These are phyloP conservation scores for Dioscorea zingiberensis DNA, from an alignment of 106 monocot species.

Conservation along the genomic window DNA sequence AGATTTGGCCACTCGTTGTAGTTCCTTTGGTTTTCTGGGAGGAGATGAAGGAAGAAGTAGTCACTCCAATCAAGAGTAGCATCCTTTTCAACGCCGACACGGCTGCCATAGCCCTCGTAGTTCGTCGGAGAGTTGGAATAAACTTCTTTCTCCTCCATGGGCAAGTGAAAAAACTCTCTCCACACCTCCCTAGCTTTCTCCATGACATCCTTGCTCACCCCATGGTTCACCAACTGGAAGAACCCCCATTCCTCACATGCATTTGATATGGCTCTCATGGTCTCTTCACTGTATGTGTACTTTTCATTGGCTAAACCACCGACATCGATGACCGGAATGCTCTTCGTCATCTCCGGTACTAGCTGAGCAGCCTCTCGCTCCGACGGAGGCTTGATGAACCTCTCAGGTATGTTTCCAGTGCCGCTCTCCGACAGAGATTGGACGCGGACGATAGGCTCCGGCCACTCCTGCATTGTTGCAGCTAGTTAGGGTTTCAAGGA, in stretches of 20 bases:
- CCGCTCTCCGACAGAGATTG: conserved; percentile 26
- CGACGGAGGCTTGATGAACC: neutral
- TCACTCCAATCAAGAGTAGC: conserved; percentile 41
- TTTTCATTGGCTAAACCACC: neutral
- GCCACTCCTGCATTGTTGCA: conserved; percentile 15
- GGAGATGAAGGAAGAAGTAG: conserved; percentile 30
- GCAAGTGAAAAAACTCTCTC: conserved; percentile 32
- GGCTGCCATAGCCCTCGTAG: conserved; percentile 40
- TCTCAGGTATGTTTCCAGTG: neutral
- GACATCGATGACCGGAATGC: conserved; percentile 20
- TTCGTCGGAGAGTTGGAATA: conserved; percentile 23
- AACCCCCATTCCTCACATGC: conserved; percentile 37
- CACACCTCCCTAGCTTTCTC: conserved; percentile 10
- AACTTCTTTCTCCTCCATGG: conserved; percentile 22
- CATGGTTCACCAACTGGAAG: conserved; percentile 42
- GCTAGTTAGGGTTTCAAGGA: too few species aligned
- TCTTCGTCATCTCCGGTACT: neutral
- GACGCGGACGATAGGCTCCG: conserved; percentile 21
- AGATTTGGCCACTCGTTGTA: conserved; percentile 26
- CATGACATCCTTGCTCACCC: conserved; percentile 18
- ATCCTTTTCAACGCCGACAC: conserved; percentile 23
- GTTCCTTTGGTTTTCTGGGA: conserved; percentile 12
- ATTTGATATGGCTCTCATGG: conserved; percentile 7
- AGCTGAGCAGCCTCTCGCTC: neutral
- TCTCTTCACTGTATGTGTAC: neutral